These are phyloP conservation scores for Fusarium austroafricanum DNA, from an alignment of 2,329 filamentous ascomycete species.

Conservation along the genomic window DNA sequence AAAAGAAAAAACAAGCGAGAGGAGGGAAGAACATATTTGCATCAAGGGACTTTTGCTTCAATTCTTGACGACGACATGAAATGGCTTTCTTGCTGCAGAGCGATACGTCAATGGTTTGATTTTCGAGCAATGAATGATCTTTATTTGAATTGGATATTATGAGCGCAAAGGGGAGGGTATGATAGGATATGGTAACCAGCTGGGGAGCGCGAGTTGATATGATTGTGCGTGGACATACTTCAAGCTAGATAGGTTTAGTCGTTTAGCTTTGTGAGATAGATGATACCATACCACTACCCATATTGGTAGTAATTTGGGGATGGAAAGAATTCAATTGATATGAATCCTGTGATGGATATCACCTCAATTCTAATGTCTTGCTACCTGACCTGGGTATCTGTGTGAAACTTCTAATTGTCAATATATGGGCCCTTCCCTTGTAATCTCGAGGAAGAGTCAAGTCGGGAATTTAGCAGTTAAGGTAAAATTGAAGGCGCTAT, in stretches of 20 bases:
- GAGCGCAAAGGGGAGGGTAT: constrained; percentile 14
- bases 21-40: constrained; percentile 31
- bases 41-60: constrained; percentile 39
- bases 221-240: constrained; percentile 25
- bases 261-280: constrained; percentile 44
- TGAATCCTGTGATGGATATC: constrained; percentile 7
- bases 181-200: constrained; percentile 7
- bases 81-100: constrained; percentile 47
- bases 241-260: constrained; percentile 43
- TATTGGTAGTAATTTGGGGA: constrained; percentile 35
- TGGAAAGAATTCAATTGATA: constrained; percentile 26
- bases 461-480: no score
- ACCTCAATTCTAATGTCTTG: background rate
- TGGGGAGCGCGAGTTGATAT: constrained; percentile 13
- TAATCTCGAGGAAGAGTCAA: no score
- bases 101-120: constrained; percentile 44
- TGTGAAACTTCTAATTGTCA: background rate
- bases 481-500: no score
- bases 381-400: no score
- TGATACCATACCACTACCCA: constrained; percentile 41
- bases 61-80: constrained; percentile 50
- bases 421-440: no score
- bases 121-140: constrained; percentile 31
- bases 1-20: constrained; percentile 13
- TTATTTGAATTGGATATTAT: constrained; percentile 38